phyloP scores from a whole-genome alignment of 2,329 filamentous ascomycete genomes.

The Didymella pinodella region DNA sequence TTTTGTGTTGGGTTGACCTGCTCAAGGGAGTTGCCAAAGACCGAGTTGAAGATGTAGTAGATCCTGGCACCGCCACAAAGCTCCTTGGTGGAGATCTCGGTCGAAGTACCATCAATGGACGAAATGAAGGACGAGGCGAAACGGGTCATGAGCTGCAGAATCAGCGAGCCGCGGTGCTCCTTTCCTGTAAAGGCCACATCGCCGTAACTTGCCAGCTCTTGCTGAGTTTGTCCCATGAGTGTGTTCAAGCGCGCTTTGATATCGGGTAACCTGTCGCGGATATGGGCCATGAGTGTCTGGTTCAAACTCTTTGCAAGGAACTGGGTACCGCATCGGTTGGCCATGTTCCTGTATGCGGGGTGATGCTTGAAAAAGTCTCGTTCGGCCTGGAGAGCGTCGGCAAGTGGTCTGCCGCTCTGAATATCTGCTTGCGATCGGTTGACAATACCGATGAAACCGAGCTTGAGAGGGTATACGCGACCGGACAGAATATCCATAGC shows the following conservation, averaged over 20 bases:
- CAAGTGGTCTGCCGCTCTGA: constrained; percentile 91
- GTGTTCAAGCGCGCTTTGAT: constrained; percentile 98
- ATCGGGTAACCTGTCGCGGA: constrained; percentile 92
- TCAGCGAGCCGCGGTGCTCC: constrained; percentile 92
- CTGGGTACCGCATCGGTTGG: constrained; percentile 89
- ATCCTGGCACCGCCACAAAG: constrained; percentile 93
- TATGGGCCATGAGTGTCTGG: constrained; percentile 93
- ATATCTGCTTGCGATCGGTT: constrained; percentile 99
- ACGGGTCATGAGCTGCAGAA: constrained; percentile 96
- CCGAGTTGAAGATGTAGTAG: constrained; percentile 99
- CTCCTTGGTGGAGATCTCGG: constrained; percentile 98
- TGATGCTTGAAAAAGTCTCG: constrained; percentile 96
- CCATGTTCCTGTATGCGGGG: constrained; percentile 96
- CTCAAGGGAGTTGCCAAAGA: constrained; percentile 95
- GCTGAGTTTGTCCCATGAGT: constrained; percentile 99
- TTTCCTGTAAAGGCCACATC: constrained; percentile 98
- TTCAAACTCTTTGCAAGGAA: constrained; percentile 95
- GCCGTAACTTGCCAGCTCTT: constrained; percentile 96
- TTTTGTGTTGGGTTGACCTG: constrained; percentile 96
- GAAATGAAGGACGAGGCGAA: constrained; percentile 98
- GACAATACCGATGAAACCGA: constrained; percentile 97
- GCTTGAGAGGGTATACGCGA: constrained; percentile 92
- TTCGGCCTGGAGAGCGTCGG: constrained; percentile 89
- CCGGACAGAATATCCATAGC: constrained; percentile 97
- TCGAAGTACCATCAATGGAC: constrained; percentile 97